Evolutionary conservation across 768 basidiomycete genomes (phyloP).

Genomic region (Tubosaeta brunneosetosa): DNA sequence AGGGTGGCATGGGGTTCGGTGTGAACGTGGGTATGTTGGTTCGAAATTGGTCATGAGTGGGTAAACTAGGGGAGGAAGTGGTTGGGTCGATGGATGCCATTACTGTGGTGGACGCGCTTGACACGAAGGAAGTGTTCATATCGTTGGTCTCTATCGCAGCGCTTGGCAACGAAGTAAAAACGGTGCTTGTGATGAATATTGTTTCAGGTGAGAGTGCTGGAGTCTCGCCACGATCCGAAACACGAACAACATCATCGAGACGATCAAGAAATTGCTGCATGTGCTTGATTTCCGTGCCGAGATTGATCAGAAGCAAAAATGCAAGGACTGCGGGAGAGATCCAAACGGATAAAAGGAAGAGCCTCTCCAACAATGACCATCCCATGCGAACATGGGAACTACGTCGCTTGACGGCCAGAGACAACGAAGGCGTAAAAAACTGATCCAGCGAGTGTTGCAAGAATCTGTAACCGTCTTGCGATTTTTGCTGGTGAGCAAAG

Average conservation of each 20-base stretch:
- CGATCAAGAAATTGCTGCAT: conserved; percentile 24
- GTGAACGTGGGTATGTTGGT: conserved; percentile 7
- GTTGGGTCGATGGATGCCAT: conserved; percentile 2
- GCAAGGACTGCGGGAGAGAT: conserved; percentile 14
- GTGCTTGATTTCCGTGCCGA: conserved; percentile 25
- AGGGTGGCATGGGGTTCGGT: conserved; percentile 12
- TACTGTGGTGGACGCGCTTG: conserved; percentile 9
- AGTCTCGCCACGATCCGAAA: conserved; percentile 4
- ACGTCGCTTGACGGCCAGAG: conserved; percentile 26
- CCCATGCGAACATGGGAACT: conserved; percentile 5
- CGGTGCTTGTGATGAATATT: conserved; percentile 29
- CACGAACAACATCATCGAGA: conserved; percentile 5
- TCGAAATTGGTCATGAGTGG: conserved; percentile 9
- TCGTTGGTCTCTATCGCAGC: not conserved
- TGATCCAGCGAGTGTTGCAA: conserved; percentile 54
- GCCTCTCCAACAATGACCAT: conserved; percentile 9
- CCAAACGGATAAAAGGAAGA: conserved; percentile 14
- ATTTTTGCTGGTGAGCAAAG: conserved; percentile 45
- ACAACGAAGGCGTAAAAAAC: conserved; percentile 55
- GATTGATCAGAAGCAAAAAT: conserved; percentile 19
- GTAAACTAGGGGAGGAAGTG: conserved; percentile 4
- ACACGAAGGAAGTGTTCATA: conserved; percentile 1
- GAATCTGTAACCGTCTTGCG: conserved; percentile 41
- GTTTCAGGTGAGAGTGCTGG: conserved; percentile 17
- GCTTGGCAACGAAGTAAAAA: conserved; percentile 12